Conservation (phyloP, 768 basidiomycete species). For the Tricholoma matsutake region DNA sequence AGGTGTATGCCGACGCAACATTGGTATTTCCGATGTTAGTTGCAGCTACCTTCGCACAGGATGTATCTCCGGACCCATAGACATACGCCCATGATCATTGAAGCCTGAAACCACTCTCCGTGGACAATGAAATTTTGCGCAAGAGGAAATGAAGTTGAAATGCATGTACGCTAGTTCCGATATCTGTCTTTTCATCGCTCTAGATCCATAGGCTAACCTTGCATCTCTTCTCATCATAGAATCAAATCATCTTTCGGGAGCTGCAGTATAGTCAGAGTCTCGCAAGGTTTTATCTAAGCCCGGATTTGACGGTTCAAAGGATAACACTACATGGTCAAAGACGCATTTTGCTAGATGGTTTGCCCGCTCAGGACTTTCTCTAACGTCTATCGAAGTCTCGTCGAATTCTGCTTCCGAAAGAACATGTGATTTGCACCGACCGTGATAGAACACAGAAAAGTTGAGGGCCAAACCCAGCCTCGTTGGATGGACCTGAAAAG, state of each 20-base stretch:
- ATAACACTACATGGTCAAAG: constrained; percentile 84
- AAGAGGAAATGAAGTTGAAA: background rate
- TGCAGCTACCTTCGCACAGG: constrained; percentile 86
- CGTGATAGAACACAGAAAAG: constrained; percentile 92
- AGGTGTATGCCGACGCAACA: constrained; percentile 95
- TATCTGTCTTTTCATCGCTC: background rate
- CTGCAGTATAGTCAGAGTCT: constrained; percentile 86
- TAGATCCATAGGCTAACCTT: constrained; percentile 26
- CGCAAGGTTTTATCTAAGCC: constrained; percentile 39
- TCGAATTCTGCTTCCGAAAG: background rate
- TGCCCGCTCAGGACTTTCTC: constrained; percentile 80
- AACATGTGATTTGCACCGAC: constrained; percentile 18
- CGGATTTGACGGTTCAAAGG: constrained; percentile 45
- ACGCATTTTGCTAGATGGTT: constrained; percentile 90
- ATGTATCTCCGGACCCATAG: constrained; percentile 10
- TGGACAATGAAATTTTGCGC: background rate
- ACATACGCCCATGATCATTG: background rate
- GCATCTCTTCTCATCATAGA: constrained; percentile 80
- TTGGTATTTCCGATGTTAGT: constrained; percentile 94
- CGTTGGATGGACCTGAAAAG: constrained; percentile 80
- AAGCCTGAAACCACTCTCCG: background rate
- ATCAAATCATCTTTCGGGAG: constrained; percentile 82
- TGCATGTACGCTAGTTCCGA: background rate
- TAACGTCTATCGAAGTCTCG: constrained; percentile 50
- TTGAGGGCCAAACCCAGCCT: constrained; percentile 86